phyloP scores from a whole-genome alignment of 2,329 filamentous ascomycete species.

The Polychaeton citri region DNA sequence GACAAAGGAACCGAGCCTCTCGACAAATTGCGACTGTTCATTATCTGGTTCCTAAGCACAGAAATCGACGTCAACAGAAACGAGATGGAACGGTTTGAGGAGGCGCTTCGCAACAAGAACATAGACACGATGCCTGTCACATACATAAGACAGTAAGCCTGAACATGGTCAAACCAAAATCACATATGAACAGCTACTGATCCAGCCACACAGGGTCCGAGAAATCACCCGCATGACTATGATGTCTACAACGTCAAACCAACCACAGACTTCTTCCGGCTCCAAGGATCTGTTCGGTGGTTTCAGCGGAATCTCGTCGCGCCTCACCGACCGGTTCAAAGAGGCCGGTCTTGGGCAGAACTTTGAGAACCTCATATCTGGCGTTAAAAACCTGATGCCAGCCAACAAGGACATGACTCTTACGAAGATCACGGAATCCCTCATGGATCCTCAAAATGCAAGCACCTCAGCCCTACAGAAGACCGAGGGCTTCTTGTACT shows the following conservation, averaged over 20 bases:
- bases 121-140: conserved; percentile 65
- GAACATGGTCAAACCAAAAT: neutral
- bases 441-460: conserved; percentile 90
- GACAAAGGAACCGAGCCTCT: conserved; percentile 71
- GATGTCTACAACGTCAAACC: conserved; percentile 59
- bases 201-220: conserved; percentile 48
- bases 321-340: conserved; percentile 86
- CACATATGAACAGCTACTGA: neutral
- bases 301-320: conserved; percentile 81
- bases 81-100: conserved; percentile 77
- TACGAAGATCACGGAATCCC: conserved; percentile 93
- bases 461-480: conserved; percentile 87
- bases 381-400: conserved; percentile 96
- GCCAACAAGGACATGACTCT: conserved; percentile 89
- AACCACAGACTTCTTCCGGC: conserved; percentile 41
- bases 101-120: conserved; percentile 63
- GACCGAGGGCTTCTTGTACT: conserved; percentile 94
- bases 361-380: conserved; percentile 85
- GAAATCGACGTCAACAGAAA: conserved; percentile 73
- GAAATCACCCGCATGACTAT: conserved; percentile 97
- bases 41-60: conserved; percentile 93
- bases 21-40: conserved; percentile 86
- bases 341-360: conserved; percentile 78
- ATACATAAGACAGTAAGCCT: conserved; percentile 70
- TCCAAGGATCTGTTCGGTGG: conserved; percentile 79